Percentiles rank a stretch among this genome's conserved stretches.
These are phyloP conservation scores for Cystobasidium slooffiae DNA, from an alignment of 1,284 basidiomycete species.

Conservation along the genomic window DNA sequence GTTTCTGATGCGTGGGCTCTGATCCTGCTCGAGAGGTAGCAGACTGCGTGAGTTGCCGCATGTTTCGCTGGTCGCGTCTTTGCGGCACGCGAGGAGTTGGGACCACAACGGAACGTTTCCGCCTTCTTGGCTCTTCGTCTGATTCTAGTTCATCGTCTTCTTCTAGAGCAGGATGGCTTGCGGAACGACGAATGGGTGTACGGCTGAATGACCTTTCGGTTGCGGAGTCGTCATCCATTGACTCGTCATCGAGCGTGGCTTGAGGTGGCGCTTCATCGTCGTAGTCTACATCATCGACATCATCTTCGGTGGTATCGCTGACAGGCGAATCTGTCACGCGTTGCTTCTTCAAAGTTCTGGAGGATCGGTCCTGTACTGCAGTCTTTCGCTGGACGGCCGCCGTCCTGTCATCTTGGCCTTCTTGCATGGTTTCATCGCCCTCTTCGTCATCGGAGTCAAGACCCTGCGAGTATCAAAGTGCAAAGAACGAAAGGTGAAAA, in stretches of 20 bases:
- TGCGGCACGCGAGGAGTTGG: slow-evolving; percentile 33
- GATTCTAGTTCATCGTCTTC: slow-evolving; percentile 6
- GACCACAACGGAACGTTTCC: slow-evolving; percentile 40
- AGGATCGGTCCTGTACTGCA: neutral
- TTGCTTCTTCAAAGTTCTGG: slow-evolving; percentile 15
- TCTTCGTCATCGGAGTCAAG: slow-evolving; percentile 31
- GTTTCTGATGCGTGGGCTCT: slow-evolving; percentile 49
- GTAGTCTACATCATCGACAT: slow-evolving; percentile 10
- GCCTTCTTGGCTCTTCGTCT: slow-evolving; percentile 22
- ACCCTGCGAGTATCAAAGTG: slow-evolving; percentile 9
- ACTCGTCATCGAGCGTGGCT: slow-evolving; percentile 38
- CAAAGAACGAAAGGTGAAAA: neutral
- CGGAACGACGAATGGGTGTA: slow-evolving; percentile 17
- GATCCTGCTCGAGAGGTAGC: slow-evolving; percentile 12
- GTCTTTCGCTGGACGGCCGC: slow-evolving; percentile 20
- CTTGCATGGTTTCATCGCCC: slow-evolving; percentile 14
- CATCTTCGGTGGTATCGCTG: slow-evolving; percentile 31
- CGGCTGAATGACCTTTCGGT: slow-evolving; percentile 30
- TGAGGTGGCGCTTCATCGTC: slow-evolving; percentile 37
- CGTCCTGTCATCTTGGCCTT: neutral
- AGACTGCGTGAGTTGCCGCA: slow-evolving; percentile 38
- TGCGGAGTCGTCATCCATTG: slow-evolving; percentile 31
- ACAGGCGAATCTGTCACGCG: slow-evolving; percentile 31
- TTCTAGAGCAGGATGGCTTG: neutral
- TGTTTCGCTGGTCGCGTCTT: slow-evolving; percentile 23